Conservation (phyloP, 2,329 filamentous ascomycete genomes). For the Thelonectria blattea region DNA sequence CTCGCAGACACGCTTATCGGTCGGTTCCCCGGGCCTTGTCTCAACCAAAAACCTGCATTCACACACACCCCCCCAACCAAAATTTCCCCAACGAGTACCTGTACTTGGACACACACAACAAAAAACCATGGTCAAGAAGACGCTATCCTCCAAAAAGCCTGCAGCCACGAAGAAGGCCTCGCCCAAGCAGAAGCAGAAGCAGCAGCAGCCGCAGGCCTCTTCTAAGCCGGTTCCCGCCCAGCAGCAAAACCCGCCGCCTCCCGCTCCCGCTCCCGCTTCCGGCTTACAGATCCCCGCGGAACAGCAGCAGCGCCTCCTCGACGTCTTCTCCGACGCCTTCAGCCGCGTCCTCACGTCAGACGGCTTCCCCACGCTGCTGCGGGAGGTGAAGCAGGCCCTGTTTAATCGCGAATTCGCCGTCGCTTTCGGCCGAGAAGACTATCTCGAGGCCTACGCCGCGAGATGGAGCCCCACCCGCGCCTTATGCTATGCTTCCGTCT, state of each 20-base stretch:
- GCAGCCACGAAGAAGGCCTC: background rate
- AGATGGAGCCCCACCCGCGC: conserved; percentile 90
- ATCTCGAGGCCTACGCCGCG: conserved; percentile 82
- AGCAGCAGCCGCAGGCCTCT: too few relatives aligned
- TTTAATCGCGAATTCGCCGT: conserved; percentile 83
- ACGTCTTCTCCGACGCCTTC: conserved; percentile 75
- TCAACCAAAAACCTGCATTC: background rate
- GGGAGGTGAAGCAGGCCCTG: conserved; percentile 84
- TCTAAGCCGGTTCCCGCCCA: conserved; percentile 1
- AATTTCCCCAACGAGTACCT: background rate
- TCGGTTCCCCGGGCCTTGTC: background rate
- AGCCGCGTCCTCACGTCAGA: conserved; percentile 53
- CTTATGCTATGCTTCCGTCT: conserved; percentile 74
- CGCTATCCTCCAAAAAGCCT: conserved; percentile 27
- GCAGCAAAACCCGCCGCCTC: conserved; percentile 16
- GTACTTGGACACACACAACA: background rate
- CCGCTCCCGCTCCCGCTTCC: background rate
- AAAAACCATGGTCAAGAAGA: conserved; percentile 37
- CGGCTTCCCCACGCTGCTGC: conserved; percentile 64
- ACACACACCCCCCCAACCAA: background rate
- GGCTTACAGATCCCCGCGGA: conserved; percentile 30
- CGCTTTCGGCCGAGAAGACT: conserved; percentile 76
- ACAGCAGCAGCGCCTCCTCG: conserved; percentile 75
- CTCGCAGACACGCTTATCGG: conserved; percentile 1
- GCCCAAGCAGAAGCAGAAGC: background rate